Base-by-base conservation (phyloP, 768 basidiomycete species). In the Omphalotus guepiniiformis region DNA sequence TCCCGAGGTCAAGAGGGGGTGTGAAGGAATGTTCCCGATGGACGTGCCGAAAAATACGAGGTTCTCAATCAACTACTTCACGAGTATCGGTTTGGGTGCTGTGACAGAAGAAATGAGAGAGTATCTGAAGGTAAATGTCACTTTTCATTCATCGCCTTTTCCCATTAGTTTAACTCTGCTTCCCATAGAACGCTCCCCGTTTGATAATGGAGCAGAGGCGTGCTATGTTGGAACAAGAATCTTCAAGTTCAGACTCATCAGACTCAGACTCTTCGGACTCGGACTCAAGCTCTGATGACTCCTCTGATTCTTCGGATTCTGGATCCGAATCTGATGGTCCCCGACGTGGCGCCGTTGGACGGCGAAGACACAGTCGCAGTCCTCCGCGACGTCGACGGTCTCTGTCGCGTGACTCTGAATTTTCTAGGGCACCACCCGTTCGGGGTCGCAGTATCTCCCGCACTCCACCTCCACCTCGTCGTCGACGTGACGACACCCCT, bases 1-100 rank as follows among this genome's bases (percentile, higher is more conserved):
- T 49, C 81, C 87, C 6, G 89, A 93, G 56, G 72, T 97, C 38
- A 82, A 72, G 61, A 68, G 72, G 22, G 80, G 79, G 2, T 90
- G 87, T 62, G 73, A 71, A 37, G 81, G 81, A 34, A 89, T 99
- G 85, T 97, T 98, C 83, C 96, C 96, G 0, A 79, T 85, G 68
- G 94, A 97, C 65, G 83, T 93, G 50, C 96, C 96, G 0, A 96
- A 95, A 68, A 88, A 98, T 60, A 98, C 96, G 1, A 79, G 96
- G 45, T 93, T 94, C 62, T 80, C 92, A 3, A 95, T 95, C 82
- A 96, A 96, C 63, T 98, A 98, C 70, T 96, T 97, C 63, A 99
- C 96, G 5, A 92, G 88, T 57, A 84, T 99, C 55, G 92, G 92
- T 0, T 61, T 98, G 50, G 96, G 96, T 47, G 76, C 78, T 19